A percentile compares a stretch with the other conserved stretches of the same genome.
Conservation (phyloP, 441 rosid genomes). For the Populus hybrid region DNA sequence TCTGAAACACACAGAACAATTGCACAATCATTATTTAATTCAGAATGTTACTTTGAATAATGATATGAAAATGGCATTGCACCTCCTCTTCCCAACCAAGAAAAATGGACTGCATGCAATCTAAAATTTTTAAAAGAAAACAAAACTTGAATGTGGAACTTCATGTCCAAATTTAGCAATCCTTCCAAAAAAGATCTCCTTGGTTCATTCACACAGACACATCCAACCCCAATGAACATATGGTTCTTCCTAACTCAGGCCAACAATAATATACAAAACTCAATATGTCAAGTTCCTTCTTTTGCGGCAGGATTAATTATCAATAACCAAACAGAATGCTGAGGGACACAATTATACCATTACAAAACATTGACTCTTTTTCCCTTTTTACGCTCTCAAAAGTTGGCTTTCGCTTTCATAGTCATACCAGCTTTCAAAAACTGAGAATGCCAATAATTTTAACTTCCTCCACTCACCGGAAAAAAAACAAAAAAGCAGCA, state of each 20-base stretch:
- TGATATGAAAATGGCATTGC: background rate
- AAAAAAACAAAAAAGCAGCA: too few species aligned
- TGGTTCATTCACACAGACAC: background rate
- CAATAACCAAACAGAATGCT: background rate
- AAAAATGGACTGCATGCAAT: background rate
- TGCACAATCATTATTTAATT: background rate
- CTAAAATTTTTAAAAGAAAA: too few species aligned
- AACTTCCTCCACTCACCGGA: too few species aligned
- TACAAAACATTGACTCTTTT: background rate
- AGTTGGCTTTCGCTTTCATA: background rate
- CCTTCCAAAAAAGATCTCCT: background rate
- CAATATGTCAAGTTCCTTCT: background rate
- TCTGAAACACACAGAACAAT: constrained; percentile 29
- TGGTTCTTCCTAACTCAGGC: background rate
- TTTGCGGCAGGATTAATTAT: background rate
- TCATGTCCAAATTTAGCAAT: background rate
- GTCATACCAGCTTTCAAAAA: background rate
- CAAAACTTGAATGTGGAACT: background rate
- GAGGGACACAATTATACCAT: background rate
- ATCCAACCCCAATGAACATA: background rate
- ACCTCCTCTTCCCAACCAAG: background rate
- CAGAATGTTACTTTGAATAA: background rate
- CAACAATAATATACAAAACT: background rate
- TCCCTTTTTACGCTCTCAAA: background rate
- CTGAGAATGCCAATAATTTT: background rate